Percentiles rank a stretch among this genome's conserved stretches.
Conservation (phyloP, 306 rosid genomes). For the Chamaecrista fasciculata region DNA sequence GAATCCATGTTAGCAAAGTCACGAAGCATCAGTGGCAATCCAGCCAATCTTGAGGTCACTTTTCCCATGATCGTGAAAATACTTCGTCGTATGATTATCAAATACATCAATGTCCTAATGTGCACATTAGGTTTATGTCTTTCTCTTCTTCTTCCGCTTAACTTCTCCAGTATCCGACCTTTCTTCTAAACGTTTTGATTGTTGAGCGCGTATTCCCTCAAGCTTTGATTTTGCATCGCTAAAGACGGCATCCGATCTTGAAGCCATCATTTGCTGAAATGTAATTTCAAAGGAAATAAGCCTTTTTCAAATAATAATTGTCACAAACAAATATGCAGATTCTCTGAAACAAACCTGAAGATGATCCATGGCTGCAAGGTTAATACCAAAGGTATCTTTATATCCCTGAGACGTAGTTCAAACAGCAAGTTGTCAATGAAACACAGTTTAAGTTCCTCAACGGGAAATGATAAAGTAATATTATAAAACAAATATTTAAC, state of each 20-base stretch:
- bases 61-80: constrained; percentile 8
- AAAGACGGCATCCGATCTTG: constrained; percentile 80
- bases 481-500: constrained; percentile 1
- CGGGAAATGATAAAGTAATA: background rate
- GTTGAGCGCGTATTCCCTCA: constrained; percentile 62
- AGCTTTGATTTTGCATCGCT: constrained; percentile 73
- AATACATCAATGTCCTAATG: no score
- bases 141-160: constrained; percentile 53
- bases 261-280: constrained; percentile 84
- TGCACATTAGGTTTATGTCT: no score
- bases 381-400: constrained; percentile 82
- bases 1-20: background rate
- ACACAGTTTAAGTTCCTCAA: no score
- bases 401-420: constrained; percentile 60
- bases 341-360: constrained; percentile 53
- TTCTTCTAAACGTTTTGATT: constrained; percentile 63
- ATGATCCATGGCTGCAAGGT: constrained; percentile 98
- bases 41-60: constrained; percentile 12
- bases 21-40: constrained; percentile 10
- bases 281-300: constrained; percentile 29
- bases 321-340: constrained; percentile 10
- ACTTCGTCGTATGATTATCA: constrained; percentile 21
- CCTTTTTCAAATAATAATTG: background rate
- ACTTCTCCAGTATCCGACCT: constrained; percentile 55
- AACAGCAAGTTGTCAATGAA: constrained; percentile 26